Evolutionary conservation across 169 alveolate species (phyloP).

Genomic region (Plasmodium coatneyi): DNA sequence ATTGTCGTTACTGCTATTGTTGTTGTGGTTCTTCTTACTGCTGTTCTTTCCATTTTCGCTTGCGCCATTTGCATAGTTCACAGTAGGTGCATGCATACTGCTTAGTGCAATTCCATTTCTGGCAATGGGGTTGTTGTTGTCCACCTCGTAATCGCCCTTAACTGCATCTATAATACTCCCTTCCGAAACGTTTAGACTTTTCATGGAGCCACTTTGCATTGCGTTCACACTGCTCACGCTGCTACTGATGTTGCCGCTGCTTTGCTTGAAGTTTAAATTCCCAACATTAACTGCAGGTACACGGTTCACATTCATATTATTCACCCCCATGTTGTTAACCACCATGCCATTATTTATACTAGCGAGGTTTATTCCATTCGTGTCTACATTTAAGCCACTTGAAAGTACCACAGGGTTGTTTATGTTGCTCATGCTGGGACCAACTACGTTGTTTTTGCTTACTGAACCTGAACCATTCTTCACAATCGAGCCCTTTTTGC

Average conservation of each 20-base stretch:
- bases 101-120: not conserved
- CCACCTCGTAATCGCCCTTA: not conserved
- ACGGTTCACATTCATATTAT: not conserved
- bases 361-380: not conserved
- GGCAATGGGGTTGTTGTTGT: not conserved
- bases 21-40: not conserved
- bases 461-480: not conserved
- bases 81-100: not conserved
- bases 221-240: not conserved
- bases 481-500: not conserved
- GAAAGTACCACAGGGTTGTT: not conserved
- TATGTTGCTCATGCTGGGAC: not conserved
- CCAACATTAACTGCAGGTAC: not conserved
- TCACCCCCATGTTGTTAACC: not conserved
- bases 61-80: not conserved
- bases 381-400: not conserved
- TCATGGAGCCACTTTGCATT: not conserved
- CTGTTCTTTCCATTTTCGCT: slow-evolving; percentile 1
- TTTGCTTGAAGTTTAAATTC: not conserved
- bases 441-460: not conserved
- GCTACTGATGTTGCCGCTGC: not conserved
- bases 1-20: not conserved
- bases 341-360: not conserved
- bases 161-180: not conserved
- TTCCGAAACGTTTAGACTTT: not conserved